phyloP scores from a whole-genome alignment of 108 stramenopile genomes.

The Skeletonema marinoi region DNA sequence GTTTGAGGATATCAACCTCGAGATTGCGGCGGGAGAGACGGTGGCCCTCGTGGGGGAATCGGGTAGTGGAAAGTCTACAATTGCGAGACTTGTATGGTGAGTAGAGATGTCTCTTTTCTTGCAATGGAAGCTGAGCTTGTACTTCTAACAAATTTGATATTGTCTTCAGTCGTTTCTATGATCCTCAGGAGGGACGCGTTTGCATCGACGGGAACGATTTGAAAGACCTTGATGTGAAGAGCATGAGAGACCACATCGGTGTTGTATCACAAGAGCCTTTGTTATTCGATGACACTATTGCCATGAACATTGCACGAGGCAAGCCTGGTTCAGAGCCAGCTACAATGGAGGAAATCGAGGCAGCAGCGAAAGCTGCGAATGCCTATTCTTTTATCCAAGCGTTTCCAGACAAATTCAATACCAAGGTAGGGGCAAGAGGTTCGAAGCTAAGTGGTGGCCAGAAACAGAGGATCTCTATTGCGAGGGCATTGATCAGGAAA shows the following conservation, averaged over 20 bases:
- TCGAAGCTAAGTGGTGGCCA: slow-evolving; percentile 77
- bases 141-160: background rate
- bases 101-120: background rate
- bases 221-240: slow-evolving; percentile 29
- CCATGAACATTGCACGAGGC: slow-evolving; percentile 70
- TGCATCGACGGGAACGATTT: slow-evolving; percentile 36
- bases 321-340: slow-evolving; percentile 28
- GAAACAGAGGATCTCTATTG: slow-evolving; percentile 84
- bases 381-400: slow-evolving; percentile 66
- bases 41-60: slow-evolving; percentile 57
- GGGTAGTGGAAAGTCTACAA: slow-evolving; percentile 80
- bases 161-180: slow-evolving; percentile 79
- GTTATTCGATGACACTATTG: slow-evolving; percentile 66
- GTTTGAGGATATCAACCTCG: slow-evolving; percentile 42
- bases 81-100: slow-evolving; percentile 26
- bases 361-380: slow-evolving; percentile 47
- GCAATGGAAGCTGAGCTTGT: background rate
- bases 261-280: slow-evolving; percentile 73
- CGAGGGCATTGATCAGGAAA: slow-evolving; percentile 56
- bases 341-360: slow-evolving; percentile 39
- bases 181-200: slow-evolving; percentile 39
- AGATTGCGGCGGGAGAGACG: slow-evolving; percentile 51
- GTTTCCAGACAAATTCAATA: slow-evolving; percentile 57
- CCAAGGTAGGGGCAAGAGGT: slow-evolving; percentile 60
- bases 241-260: slow-evolving; percentile 58